These are phyloP conservation scores for Rhizophagus clarus DNA, from an alignment of 192 early-diverging fungal species.

Conservation along the genomic window DNA sequence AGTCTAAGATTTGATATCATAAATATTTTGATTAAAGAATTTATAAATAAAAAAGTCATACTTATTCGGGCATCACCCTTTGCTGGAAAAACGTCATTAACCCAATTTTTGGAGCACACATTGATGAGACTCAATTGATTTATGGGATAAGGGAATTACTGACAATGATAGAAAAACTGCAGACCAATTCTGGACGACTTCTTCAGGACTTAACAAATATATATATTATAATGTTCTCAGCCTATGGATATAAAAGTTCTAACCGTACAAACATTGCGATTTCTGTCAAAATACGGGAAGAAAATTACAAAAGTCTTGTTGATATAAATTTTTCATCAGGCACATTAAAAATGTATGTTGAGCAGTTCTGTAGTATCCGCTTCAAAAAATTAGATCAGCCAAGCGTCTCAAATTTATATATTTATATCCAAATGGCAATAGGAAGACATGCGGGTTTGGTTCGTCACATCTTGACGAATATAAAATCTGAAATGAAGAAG, in stretches of 20 bases:
- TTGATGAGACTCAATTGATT: constrained; percentile 19
- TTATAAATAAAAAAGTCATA: background rate
- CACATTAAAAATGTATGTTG: background rate
- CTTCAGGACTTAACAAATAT: background rate
- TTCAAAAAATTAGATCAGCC: background rate
- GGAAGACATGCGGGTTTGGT: too few relatives aligned
- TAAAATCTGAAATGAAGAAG: background rate
- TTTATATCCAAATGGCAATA: background rate
- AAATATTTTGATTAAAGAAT: background rate
- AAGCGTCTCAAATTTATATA: background rate
- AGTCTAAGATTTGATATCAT: background rate
- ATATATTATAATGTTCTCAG: constrained; percentile 20
- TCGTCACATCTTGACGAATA: background rate
- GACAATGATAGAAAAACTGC: background rate
- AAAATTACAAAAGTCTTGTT: constrained; percentile 11
- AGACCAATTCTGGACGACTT: constrained; percentile 7
- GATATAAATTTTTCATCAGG: background rate
- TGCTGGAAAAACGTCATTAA: constrained; percentile 10
- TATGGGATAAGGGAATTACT: background rate
- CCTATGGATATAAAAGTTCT: constrained; percentile 22
- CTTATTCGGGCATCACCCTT: constrained; percentile 12
- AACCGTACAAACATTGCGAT: background rate
- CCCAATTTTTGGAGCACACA: background rate
- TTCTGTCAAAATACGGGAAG: background rate
- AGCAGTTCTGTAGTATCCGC: background rate